Percentiles rank a stretch among this genome's conserved stretches.
phyloP scores from a whole-genome alignment of 495 filamentous ascomycete species.

The Aspergillus ostianus region DNA sequence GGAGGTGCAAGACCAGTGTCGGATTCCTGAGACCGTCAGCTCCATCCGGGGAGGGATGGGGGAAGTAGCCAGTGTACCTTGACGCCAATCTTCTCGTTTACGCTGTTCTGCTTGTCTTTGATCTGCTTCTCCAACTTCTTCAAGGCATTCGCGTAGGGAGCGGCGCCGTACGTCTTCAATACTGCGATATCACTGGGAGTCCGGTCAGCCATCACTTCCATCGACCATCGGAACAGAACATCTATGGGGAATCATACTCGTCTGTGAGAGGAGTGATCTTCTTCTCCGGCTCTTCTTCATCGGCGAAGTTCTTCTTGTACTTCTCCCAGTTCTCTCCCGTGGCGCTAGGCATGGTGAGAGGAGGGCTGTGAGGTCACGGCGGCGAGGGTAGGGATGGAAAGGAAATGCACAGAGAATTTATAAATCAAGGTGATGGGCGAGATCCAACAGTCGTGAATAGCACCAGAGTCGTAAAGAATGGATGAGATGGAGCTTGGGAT shows the following conservation, averaged over 20 bases:
- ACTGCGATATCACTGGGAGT: slow-evolving; percentile 88
- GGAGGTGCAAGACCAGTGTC: slow-evolving; percentile 97
- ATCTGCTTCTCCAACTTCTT: slow-evolving; percentile 98
- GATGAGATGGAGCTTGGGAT: neutral
- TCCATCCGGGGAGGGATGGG: slow-evolving; percentile 13
- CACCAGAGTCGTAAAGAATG: neutral
- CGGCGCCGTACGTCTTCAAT: slow-evolving; percentile 97
- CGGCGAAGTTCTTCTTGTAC: slow-evolving; percentile 92
- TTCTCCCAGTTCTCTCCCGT: slow-evolving; percentile 96
- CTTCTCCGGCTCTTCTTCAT: slow-evolving; percentile 97
- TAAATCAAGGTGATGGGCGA: too few species aligned
- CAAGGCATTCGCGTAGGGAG: slow-evolving; percentile 85
- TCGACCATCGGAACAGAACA: slow-evolving; percentile 4
- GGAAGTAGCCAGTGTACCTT: slow-evolving; percentile 44
- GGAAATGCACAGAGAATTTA: neutral
- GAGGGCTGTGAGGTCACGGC: slow-evolving; percentile 25
- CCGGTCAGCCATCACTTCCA: slow-evolving; percentile 23
- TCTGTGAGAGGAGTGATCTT: slow-evolving; percentile 96
- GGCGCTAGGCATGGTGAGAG: slow-evolving; percentile 77
- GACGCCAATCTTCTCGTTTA: slow-evolving; percentile 95
- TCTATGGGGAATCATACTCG: slow-evolving; percentile 62
- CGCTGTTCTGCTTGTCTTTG: slow-evolving; percentile 92
- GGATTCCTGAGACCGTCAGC: slow-evolving; percentile 69
- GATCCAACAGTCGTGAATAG: neutral
- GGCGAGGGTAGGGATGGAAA: slow-evolving; percentile 3